phyloP scores from a whole-genome alignment of 352 stramenopile species.

The Phytophthora brassicae region DNA sequence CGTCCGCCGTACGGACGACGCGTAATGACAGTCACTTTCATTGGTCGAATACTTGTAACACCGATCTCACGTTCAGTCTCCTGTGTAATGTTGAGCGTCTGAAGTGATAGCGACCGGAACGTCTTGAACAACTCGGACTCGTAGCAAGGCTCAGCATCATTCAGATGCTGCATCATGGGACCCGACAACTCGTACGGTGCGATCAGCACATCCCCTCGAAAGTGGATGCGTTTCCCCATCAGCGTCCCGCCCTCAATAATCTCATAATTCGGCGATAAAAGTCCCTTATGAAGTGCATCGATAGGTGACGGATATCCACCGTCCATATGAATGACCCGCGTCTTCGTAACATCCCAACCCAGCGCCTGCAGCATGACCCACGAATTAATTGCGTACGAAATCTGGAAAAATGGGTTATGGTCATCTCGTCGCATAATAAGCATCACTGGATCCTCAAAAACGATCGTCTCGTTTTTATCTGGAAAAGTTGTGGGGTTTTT shows the following conservation, averaged over 20 bases:
- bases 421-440: slow-evolving; percentile 48
- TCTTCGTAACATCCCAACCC: slow-evolving; percentile 34
- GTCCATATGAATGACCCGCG: slow-evolving; percentile 50
- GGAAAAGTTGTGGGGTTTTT: slow-evolving; percentile 18
- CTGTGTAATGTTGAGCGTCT: slow-evolving; percentile 33
- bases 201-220: slow-evolving; percentile 50
- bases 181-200: slow-evolving; percentile 54
- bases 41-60: slow-evolving; percentile 14
- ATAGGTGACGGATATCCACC: slow-evolving; percentile 41
- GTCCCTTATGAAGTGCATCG: slow-evolving; percentile 44
- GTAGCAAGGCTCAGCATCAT: slow-evolving; percentile 61
- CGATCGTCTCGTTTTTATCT: slow-evolving; percentile 23
- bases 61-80: slow-evolving; percentile 24
- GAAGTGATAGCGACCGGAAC: slow-evolving; percentile 45
- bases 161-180: slow-evolving; percentile 70
- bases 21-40: slow-evolving; percentile 64
- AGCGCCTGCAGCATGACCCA: slow-evolving; percentile 43
- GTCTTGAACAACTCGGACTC: slow-evolving; percentile 49
- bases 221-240: slow-evolving; percentile 36
- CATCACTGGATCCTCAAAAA: slow-evolving; percentile 37
- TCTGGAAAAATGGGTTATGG: slow-evolving; percentile 62
- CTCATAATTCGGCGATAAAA: slow-evolving; percentile 32
- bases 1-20: slow-evolving; percentile 52
- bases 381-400: slow-evolving; percentile 41
- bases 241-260: slow-evolving; percentile 36